These are phyloP conservation scores for Mycena rebaudengoi DNA, from an alignment of 768 basidiomycete genomes.

Conservation along the genomic window DNA sequence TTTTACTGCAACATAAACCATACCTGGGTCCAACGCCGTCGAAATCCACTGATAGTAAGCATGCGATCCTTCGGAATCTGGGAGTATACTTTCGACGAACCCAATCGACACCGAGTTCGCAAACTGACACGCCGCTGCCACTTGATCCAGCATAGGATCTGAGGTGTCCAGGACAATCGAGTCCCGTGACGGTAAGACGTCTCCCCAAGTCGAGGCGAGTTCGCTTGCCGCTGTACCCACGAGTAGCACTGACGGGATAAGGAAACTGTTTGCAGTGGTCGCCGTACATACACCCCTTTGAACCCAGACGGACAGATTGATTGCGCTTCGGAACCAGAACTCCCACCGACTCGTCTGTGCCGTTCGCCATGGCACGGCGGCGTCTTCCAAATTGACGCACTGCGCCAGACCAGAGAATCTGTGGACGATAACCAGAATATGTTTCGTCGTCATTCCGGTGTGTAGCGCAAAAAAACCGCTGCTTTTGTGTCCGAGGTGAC, in stretches of 20 bases:
- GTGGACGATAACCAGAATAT: not conserved
- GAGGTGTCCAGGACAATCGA: not conserved
- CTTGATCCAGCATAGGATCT: not conserved
- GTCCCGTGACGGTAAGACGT: not conserved
- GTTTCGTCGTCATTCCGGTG: not conserved
- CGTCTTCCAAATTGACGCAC: not conserved
- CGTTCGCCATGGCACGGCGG: not conserved
- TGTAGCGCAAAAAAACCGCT: not conserved
- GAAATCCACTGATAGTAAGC: not conserved
- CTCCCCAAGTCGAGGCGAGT: not conserved
- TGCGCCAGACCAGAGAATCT: no score
- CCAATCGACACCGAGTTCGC: not conserved
- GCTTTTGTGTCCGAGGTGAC: not conserved
- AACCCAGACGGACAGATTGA: not conserved
- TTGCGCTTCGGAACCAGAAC: not conserved
- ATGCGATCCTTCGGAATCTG: not conserved
- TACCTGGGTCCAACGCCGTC: not conserved
- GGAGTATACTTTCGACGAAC: slow-evolving; percentile 3
- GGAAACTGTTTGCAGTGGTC: not conserved
- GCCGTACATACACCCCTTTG: not conserved
- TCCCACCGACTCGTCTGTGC: not conserved
- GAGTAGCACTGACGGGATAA: not conserved
- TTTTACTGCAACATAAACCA: no score
- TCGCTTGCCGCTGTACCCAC: not conserved
- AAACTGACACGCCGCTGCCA: slow-evolving; percentile 1